Percentiles rank a stretch among this genome's conserved stretches.
Conservation (phyloP, 768 basidiomycete species). For the Russula griseocarnosa region DNA sequence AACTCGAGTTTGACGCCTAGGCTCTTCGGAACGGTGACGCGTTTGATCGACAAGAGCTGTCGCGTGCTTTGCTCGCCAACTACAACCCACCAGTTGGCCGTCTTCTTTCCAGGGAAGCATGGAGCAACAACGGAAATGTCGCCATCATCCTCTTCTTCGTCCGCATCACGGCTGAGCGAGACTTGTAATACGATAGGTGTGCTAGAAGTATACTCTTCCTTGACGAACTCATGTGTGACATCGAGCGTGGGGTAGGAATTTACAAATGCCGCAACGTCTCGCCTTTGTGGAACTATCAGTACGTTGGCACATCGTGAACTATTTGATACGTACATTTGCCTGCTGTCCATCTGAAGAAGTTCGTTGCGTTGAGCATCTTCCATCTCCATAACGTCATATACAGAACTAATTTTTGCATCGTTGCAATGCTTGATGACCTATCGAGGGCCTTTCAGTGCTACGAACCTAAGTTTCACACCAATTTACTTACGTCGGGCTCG, state of each 20-base stretch:
- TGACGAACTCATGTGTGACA: constrained; percentile 78
- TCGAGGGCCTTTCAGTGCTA: background rate
- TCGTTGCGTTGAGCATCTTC: constrained; percentile 85
- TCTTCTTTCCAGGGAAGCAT: constrained; percentile 85
- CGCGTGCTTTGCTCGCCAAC: constrained; percentile 79
- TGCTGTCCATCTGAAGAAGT: constrained; percentile 76
- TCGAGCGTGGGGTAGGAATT: constrained; percentile 98
- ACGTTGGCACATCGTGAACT: background rate
- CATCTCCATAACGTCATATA: constrained; percentile 98
- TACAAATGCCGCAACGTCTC: constrained; percentile 90
- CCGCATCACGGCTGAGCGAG: constrained; percentile 72
- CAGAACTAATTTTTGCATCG: constrained; percentile 74
- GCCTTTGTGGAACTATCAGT: constrained; percentile 48
- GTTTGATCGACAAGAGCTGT: constrained; percentile 82
- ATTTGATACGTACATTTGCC: constrained; percentile 67
- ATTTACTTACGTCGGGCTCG: constrained; percentile 65
- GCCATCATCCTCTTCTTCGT: constrained; percentile 51
- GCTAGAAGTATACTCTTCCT: constrained; percentile 82
- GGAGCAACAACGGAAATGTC: constrained; percentile 90
- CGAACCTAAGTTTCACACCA: background rate
- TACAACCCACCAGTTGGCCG: constrained; percentile 97
- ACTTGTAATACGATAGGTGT: constrained; percentile 81
- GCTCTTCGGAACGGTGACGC: constrained; percentile 71
- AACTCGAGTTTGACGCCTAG: constrained; percentile 88
- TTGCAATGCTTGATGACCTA: constrained; percentile 84